phyloP scores from a whole-genome alignment of 352 stramenopile genomes.

The Bremia lactucae region DNA sequence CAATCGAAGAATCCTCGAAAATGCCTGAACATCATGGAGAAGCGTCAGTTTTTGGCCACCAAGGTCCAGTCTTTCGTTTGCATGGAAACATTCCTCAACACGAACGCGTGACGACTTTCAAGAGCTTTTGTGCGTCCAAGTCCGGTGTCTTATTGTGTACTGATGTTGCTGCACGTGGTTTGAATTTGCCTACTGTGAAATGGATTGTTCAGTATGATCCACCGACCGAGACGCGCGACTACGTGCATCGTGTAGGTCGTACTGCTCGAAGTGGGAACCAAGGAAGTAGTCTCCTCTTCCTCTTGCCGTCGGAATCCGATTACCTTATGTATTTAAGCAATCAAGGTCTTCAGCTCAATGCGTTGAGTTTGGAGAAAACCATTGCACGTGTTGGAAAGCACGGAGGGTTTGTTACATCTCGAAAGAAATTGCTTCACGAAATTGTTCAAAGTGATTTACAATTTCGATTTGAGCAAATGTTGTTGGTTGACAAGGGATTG shows the following conservation, averaged over 20 bases:
- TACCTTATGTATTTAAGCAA: conserved; percentile 91
- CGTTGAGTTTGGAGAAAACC: conserved; percentile 80
- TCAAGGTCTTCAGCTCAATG: conserved; percentile 69
- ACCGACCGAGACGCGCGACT: conserved; percentile 96
- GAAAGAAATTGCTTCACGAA: conserved; percentile 77
- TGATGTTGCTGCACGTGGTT: conserved; percentile 94
- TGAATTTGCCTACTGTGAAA: conserved; percentile 96
- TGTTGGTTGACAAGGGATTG: conserved; percentile 74
- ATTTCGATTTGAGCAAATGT: conserved; percentile 75
- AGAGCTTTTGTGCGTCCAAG: conserved; percentile 85
- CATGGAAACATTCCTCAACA: conserved; percentile 96
- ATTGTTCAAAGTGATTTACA: conserved; percentile 72
- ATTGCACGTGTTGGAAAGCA: conserved; percentile 50
- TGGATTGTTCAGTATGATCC: conserved; percentile 98
- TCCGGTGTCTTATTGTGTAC: conserved; percentile 95
- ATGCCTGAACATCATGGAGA: conserved; percentile 83
- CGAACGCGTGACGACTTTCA: conserved; percentile 93
- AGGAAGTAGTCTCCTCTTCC: conserved; percentile 93
- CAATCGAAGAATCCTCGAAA: conserved; percentile 40
- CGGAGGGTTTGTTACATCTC: conserved; percentile 41
- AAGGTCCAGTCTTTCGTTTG: conserved; percentile 68
- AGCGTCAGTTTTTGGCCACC: conserved; percentile 49
- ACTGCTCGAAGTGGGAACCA: conserved; percentile 96
- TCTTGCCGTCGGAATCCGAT: conserved; percentile 92
- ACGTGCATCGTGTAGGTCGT: conserved; percentile 98